Conservation (phyloP, 1,284 basidiomycete species). For the Coniferiporia sulphurascens region DNA sequence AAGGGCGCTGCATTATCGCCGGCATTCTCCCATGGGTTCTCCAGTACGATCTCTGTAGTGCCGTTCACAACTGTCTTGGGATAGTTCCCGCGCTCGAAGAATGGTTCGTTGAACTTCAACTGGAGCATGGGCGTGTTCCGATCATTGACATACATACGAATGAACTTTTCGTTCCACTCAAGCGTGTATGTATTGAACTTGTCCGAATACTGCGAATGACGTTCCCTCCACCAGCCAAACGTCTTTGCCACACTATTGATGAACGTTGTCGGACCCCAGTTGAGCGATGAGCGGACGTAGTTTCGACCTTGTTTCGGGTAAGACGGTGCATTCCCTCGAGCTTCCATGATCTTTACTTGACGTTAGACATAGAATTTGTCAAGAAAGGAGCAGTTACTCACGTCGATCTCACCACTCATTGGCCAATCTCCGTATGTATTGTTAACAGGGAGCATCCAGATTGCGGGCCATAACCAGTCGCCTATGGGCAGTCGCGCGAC, state of each 20-base stretch:
- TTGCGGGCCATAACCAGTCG: constrained; percentile 73
- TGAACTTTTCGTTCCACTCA: constrained; percentile 73
- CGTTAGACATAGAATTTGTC: neutral
- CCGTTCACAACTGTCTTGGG: constrained; percentile 45
- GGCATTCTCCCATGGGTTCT: constrained; percentile 42
- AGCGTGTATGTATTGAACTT: constrained; percentile 73
- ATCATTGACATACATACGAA: constrained; percentile 40
- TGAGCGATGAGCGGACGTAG: constrained; percentile 67
- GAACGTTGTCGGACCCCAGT: constrained; percentile 65
- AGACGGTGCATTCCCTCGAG: constrained; percentile 56
- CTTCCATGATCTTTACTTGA: constrained; percentile 51
- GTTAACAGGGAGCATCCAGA: constrained; percentile 86
- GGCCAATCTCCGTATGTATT: constrained; percentile 84
- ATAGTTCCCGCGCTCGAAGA: constrained; percentile 44
- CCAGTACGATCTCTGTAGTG: constrained; percentile 44
- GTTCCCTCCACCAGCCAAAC: constrained; percentile 67
- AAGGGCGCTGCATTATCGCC: constrained; percentile 64
- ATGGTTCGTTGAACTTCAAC: constrained; percentile 34
- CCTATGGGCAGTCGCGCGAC: constrained; percentile 74
- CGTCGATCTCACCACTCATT: constrained; percentile 68
- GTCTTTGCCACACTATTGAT: constrained; percentile 52
- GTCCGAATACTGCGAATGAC: constrained; percentile 53
- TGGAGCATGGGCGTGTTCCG: constrained; percentile 17
- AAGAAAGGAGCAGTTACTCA: neutral
- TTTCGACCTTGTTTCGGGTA: constrained; percentile 67